Percentiles rank a stretch among this genome's conserved stretches.
phyloP scores from a whole-genome alignment of 768 basidiomycete genomes.

The Kwoniella shandongensis region DNA sequence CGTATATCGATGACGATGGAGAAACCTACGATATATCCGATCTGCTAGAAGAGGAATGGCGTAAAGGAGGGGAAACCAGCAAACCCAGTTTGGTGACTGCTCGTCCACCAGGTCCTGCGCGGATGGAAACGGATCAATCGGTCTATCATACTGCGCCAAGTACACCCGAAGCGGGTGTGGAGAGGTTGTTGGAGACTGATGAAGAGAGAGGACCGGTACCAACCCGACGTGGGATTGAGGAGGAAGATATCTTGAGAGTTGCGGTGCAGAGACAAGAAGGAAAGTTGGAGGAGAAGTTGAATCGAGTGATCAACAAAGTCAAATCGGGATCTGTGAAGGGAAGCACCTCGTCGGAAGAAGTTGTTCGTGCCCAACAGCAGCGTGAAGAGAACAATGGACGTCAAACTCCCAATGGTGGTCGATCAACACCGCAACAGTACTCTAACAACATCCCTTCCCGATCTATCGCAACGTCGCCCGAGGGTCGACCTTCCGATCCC shows the following conservation, averaged over 20 bases:
- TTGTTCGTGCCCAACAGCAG: slow-evolving; percentile 1
- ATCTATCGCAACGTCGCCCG: slow-evolving; percentile 21
- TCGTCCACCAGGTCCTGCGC: slow-evolving; percentile 26
- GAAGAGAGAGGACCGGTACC: not conserved
- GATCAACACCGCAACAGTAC: slow-evolving; percentile 24
- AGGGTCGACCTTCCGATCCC: slow-evolving; percentile 19
- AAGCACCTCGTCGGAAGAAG: slow-evolving; percentile 10
- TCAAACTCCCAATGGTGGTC: slow-evolving; percentile 9
- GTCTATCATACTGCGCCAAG: slow-evolving; percentile 52
- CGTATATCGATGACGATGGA: slow-evolving; percentile 86
- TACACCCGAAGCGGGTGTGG: slow-evolving; percentile 34
- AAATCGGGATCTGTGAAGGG: slow-evolving; percentile 32
- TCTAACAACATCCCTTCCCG: slow-evolving; percentile 9
- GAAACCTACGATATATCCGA: slow-evolving; percentile 92
- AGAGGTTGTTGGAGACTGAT: slow-evolving; percentile 8
- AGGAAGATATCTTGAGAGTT: slow-evolving; percentile 50
- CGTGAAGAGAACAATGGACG: not conserved
- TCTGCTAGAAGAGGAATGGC: slow-evolving; percentile 84
- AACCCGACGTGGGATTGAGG: not conserved
- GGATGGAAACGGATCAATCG: slow-evolving; percentile 34
- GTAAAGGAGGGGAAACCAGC: slow-evolving; percentile 13
- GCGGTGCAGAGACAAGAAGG: slow-evolving; percentile 43
- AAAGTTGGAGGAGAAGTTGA: slow-evolving; percentile 52
- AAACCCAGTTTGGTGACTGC: not conserved
- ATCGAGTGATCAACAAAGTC: slow-evolving; percentile 54